Evolutionary conservation across 148 eudicot genomes (phyloP).

Genomic region (Rhododendron simsii): DNA sequence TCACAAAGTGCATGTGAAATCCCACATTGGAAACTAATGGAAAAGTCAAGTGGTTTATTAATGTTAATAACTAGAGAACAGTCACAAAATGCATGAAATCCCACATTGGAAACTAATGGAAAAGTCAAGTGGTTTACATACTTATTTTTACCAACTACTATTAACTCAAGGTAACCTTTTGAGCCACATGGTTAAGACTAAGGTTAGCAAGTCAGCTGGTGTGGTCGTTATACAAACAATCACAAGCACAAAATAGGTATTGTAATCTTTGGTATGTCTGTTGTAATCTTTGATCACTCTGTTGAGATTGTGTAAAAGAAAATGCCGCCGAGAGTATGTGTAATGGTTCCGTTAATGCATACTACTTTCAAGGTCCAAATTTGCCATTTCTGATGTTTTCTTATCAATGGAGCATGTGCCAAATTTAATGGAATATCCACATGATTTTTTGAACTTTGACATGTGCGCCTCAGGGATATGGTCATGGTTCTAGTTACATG

Average conservation of each 20-base stretch:
- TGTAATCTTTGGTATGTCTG: not conserved
- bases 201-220: not conserved
- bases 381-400: not conserved
- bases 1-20: too few relatives aligned
- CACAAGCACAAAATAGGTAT: not conserved
- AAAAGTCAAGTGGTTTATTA: not conserved
- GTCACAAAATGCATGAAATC: too few relatives aligned
- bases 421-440: not conserved
- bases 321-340: not conserved
- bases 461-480: not conserved
- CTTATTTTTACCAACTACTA: not conserved
- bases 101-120: too few relatives aligned
- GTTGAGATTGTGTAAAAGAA: not conserved
- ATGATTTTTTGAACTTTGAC: not conserved
- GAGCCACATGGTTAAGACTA: not conserved
- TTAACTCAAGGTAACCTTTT: not conserved
- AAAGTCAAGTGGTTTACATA: not conserved
- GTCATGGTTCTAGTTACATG: not conserved
- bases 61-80: not conserved
- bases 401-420: not conserved
- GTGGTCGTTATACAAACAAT: not conserved
- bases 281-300: not conserved
- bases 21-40: too few relatives aligned
- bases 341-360: not conserved
- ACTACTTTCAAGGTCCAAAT: not conserved